Conservation (phyloP, 2,329 filamentous ascomycete species). For the Sarocladium brachiariae region DNA sequence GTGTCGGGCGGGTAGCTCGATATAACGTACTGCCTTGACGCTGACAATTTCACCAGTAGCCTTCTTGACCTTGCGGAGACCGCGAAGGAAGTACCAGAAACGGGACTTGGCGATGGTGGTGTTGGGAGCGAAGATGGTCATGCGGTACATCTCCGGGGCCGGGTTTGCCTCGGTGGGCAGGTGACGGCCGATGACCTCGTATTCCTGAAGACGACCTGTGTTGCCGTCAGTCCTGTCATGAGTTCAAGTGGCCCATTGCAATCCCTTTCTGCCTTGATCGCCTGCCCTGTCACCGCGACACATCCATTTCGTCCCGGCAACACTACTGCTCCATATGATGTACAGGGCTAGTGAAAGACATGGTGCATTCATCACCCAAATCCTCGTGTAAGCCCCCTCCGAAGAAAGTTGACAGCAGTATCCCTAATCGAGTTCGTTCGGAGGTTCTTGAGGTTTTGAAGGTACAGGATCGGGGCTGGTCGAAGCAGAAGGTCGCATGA, state of each 20-base stretch:
- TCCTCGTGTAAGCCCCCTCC: no score
- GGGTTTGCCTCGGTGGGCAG: constrained; percentile 96
- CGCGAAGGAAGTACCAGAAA: constrained; percentile 99
- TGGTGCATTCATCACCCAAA: no score
- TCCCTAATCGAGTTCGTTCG: no score
- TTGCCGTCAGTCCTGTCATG: neutral
- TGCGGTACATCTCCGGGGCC: constrained; percentile 97
- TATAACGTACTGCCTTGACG: constrained; percentile 72
- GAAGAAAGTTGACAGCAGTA: no score
- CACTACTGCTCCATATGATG: no score
- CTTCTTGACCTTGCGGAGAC: constrained; percentile 99
- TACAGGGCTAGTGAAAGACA: no score
- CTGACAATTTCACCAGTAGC: constrained; percentile 98
- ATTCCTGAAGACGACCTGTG: constrained; percentile 98
- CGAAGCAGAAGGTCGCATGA: neutral
- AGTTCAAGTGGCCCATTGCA: neutral
- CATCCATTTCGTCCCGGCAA: no score
- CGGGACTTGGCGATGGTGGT: constrained; percentile 97
- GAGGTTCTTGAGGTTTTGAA: no score
- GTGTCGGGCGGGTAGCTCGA: no score
- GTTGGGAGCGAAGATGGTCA: constrained; percentile 99
- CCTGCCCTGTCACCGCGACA: no score
- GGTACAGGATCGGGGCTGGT: neutral
- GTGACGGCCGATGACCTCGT: constrained; percentile 99
- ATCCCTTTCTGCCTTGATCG: neutral